Base-by-base conservation (phyloP, 345 rosid genomes). In the Murraya paniculata region DNA sequence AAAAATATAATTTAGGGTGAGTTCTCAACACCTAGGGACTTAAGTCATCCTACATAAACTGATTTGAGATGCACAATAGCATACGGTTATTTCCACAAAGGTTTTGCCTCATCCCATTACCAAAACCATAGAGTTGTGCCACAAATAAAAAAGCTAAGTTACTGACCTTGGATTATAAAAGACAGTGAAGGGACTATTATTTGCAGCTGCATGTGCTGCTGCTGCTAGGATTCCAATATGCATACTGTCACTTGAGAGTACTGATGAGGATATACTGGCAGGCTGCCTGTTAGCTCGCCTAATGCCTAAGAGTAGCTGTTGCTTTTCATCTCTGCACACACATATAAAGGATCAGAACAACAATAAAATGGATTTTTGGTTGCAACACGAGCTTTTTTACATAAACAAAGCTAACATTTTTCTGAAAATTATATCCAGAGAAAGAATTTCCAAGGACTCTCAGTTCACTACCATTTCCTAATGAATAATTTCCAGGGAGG, bases 191-290 rank as follows among this genome's bases (percentile, higher is more conserved):
- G 97, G 98, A 77, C 98, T 96, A 78, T 85, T 94, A 78, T 91
- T 96, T 56, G 99, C 94, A 73, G 97, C 94, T 19, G 99, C 99
- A 87, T 96, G 98, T 84, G 99, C 98, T 13, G 99, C 98, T 9
- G 98, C 98, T 68, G 99, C 99, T 62, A 94, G 90, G 60, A 94
- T 91, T 61, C 98, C 98, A 68, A 96, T 94, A 79, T 94, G 99
- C 99, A 96, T 94, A 86, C 99, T 92, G 76, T 96, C 99, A 77
- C 98, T 94, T 45, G 98, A 96, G 72, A 96, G 86, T 25, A 96
- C 94, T 22, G 99, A 96, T 55, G 97, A 92, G 41, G 98, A 87
- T 79, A 96, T 84, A 81, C 89, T 89, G 73, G 98, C 80, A 14
- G 97, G 91, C 76, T 91, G 99, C 82, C 98, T 85, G 77, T 89